Base-by-base conservation (phyloP, 805 yeast species). In the Ogataea paradorogensis region DNA sequence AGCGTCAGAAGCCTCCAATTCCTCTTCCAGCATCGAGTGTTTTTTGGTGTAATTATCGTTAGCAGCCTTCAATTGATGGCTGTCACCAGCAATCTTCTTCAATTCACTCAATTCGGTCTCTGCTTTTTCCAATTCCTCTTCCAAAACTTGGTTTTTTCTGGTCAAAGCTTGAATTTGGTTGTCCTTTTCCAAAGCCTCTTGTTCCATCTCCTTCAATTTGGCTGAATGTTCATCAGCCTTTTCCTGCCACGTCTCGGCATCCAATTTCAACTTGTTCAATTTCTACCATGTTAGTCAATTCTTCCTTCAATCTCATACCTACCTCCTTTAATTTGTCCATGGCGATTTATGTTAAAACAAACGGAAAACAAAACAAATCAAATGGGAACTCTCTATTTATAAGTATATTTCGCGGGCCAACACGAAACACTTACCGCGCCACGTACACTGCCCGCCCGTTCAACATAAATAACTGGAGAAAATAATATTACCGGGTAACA, bases 221-320 rank as follows among this genome's bases (percentile, higher is more conserved):
- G 74, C 80, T 46, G 80, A 69, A 58, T 85, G 77, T 58, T 86
- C 96, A 61, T 93, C 99, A 46, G 93, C 82, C 74, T 89, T 87
- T 66, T 88, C 96, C 73, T 91, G 96, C 88, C 99, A 95, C 57
- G 83, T 74, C 73, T 93, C 99, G 53, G 96, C 91, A 64, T 93
- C 98, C 58, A 86, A 74, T 71, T 91, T 90, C 67, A 93, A 80
- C 69, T 81, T 81, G 75, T 73, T 82, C 71, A 89, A 73, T 78
- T 88, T 89, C 95, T 86, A 50, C n/a, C n/a, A 4, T 23, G 25
- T 23, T 23, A 23, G 25, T 11, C 28, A 20, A 31, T 22, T 33
- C 24, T 33, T 29, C n/a, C 10, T 13, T 7, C 28, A 23, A 18
- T 30, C 22, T 20, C 24, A 15, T 27, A 61, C 75, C 42, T 59